Evolutionary conservation across 768 basidiomycete species (phyloP), one percentile per base, ranked within the genome.

Genomic region (Neoboletus magnificus): DNA sequence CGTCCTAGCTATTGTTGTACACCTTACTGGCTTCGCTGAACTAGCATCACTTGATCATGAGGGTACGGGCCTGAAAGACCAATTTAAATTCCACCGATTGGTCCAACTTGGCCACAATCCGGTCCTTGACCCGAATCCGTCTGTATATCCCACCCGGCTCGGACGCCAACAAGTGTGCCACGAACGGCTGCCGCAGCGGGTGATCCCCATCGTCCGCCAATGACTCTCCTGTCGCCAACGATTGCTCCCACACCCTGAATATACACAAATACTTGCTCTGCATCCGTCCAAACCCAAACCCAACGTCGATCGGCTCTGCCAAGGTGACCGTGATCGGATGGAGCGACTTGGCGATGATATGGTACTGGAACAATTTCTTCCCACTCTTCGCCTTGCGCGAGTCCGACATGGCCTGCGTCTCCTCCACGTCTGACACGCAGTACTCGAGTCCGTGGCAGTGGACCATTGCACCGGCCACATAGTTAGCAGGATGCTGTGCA

Each of bases 381-480:
- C 41, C 43, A 12, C 20, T 13, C 18, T 30, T 46, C 4, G 7
- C 29, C 33, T 22, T 7, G 22, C 50, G 49, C 3, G 60, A 52
- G 20, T 29, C 47, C 27, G 57, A 36, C 63, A 62, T 65, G 0
- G 18, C 53, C 45, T 50, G 45, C 18, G 50, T 54, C 44, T 65
- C 56, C 40, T 65, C 63, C 18, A 59, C 63, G 45, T 55, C 60
- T 1, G 48, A 20, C 37, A 57, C 52, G 33, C 35, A 23, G 22
- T 64, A 64, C 51, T 64, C 63, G 56, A 64, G 45, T 10, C 63
- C 63, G 10, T 65, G 63, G 18, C 60, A 62, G 22, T 65, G 63
- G 11, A 65, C 22, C 25, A 57, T 65, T 0, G 60, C 63, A 2
- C 60, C 63, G 0, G 63, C 60, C 47, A 65, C 42, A 33, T 59